Percentiles rank a stretch among this genome's conserved stretches.
Conservation (phyloP, 2,329 filamentous ascomycete species). For the Cordyceps tenuipes region DNA sequence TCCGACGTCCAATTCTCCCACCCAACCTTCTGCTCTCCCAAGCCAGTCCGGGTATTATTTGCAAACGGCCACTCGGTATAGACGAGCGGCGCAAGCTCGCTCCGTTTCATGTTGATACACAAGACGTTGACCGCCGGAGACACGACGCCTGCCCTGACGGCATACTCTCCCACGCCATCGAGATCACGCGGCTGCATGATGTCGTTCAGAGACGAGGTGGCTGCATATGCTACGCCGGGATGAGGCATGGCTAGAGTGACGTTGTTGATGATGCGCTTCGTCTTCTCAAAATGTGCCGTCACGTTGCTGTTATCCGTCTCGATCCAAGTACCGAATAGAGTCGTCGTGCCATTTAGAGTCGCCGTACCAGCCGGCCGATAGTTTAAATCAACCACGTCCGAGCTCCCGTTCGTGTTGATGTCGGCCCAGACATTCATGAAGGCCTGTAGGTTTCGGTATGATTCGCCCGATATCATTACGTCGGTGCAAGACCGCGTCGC, state of each 20-base stretch:
- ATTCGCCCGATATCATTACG: slow-evolving; percentile 60
- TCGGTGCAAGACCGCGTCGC: slow-evolving; percentile 53
- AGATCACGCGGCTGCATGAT: slow-evolving; percentile 63
- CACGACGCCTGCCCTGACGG: slow-evolving; percentile 58
- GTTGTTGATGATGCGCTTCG: slow-evolving; percentile 60
- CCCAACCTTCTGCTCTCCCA: slow-evolving; percentile 25
- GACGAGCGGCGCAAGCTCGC: slow-evolving; percentile 56
- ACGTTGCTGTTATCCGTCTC: slow-evolving; percentile 46
- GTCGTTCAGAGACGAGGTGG: slow-evolving; percentile 49
- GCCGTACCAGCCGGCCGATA: slow-evolving; percentile 52
- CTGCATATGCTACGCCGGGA: slow-evolving; percentile 56
- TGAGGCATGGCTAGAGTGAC: slow-evolving; percentile 73
- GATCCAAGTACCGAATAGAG: slow-evolving; percentile 62
- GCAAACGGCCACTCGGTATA: slow-evolving; percentile 52
- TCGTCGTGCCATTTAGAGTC: slow-evolving; percentile 64
- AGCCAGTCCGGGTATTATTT: slow-evolving; percentile 25
- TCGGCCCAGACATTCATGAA: slow-evolving; percentile 51
- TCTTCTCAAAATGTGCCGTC: slow-evolving; percentile 36
- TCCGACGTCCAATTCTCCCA: slow-evolving; percentile 29
- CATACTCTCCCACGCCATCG: slow-evolving; percentile 60
- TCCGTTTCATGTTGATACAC: slow-evolving; percentile 55
- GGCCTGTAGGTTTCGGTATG: slow-evolving; percentile 60
- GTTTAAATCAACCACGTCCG: slow-evolving; percentile 29
- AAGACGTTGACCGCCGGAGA: slow-evolving; percentile 65
- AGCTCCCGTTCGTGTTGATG: slow-evolving; percentile 35